Percentiles rank a stretch among this genome's conserved stretches.
Conservation (phyloP, 257 asterid species). For the Echites panduratus region DNA sequence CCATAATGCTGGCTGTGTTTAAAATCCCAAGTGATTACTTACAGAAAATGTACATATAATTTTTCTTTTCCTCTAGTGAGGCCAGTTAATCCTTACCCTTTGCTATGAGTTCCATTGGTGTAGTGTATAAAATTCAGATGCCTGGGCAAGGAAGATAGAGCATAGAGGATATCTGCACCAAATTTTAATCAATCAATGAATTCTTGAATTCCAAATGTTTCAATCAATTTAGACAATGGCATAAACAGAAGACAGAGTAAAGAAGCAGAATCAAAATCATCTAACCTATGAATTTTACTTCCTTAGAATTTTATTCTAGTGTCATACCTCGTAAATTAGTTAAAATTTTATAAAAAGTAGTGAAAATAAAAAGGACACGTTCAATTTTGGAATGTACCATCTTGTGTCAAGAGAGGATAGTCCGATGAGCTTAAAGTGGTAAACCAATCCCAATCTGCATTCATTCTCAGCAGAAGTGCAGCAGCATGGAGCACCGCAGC, state of each 20-base stretch:
- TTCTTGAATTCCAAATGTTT: not conserved
- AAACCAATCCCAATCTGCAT: constrained; percentile 55
- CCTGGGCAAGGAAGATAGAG: constrained; percentile 42
- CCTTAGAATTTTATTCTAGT: too few relatives aligned
- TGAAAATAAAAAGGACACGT: too few relatives aligned
- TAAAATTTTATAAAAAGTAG: too few relatives aligned
- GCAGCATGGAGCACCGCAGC: constrained; percentile 56
- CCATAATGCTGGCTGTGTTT: constrained; percentile 27
- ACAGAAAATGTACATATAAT: too few relatives aligned
- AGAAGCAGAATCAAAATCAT: not conserved
- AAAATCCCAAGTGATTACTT: too few relatives aligned
- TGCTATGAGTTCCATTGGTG: constrained; percentile 21
- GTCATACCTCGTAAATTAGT: too few relatives aligned
- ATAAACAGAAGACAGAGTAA: not conserved
- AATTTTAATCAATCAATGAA: not conserved
- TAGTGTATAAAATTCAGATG: constrained; percentile 43
- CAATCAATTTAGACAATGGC: not conserved
- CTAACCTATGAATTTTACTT: too few relatives aligned
- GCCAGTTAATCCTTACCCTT: constrained; percentile 29
- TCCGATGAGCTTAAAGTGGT: constrained; percentile 38
- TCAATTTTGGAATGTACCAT: constrained; percentile 33
- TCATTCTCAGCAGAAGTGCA: constrained; percentile 41
- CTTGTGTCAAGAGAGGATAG: constrained; percentile 52
- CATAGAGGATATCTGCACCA: constrained; percentile 50
- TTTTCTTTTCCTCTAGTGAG: not conserved